phyloP scores from a whole-genome alignment of 768 basidiomycete genomes.

The Cytidiella melzeri region DNA sequence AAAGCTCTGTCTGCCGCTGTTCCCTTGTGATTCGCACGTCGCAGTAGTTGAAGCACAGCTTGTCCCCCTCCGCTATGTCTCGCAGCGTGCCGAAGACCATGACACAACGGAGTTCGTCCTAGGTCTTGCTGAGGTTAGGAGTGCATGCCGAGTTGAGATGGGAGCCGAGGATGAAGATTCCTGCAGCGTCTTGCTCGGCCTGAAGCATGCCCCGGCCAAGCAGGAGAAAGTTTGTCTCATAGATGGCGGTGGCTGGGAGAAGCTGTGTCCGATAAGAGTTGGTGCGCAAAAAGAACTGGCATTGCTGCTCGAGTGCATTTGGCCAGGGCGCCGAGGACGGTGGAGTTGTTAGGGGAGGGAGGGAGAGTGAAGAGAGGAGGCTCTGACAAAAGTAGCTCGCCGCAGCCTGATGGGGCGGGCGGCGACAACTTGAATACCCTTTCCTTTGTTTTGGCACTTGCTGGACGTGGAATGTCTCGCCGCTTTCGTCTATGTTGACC shows the following conservation, averaged over 20 bases:
- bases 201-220: conserved; percentile 1
- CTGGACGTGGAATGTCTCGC: conserved; percentile 10
- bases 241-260: conserved; percentile 23
- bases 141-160: conserved; percentile 27
- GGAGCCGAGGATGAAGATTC: conserved; percentile 24
- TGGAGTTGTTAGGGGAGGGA: conserved; percentile 18
- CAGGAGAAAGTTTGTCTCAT: conserved; percentile 25
- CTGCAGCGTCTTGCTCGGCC: conserved; percentile 7
- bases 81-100: conserved; percentile 23
- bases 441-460: conserved; percentile 19
- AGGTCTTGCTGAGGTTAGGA: conserved; percentile 23
- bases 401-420: conserved; percentile 17
- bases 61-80: conserved; percentile 22
- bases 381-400: conserved; percentile 23
- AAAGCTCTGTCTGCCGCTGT: conserved; percentile 13
- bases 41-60: conserved; percentile 25
- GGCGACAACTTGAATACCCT: conserved; percentile 25
- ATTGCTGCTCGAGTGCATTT: conserved; percentile 21
- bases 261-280: conserved; percentile 18
- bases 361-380: conserved; percentile 22
- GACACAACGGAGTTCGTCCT: conserved; percentile 17
- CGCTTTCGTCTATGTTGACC: conserved; percentile 12
- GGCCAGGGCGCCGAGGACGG: conserved; percentile 18
- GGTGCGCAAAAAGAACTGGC: conserved; percentile 20
- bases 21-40: conserved; percentile 16